Evolutionary conservation across 1,284 basidiomycete genomes (phyloP).

Genomic region (Violaceomyces palustris): DNA sequence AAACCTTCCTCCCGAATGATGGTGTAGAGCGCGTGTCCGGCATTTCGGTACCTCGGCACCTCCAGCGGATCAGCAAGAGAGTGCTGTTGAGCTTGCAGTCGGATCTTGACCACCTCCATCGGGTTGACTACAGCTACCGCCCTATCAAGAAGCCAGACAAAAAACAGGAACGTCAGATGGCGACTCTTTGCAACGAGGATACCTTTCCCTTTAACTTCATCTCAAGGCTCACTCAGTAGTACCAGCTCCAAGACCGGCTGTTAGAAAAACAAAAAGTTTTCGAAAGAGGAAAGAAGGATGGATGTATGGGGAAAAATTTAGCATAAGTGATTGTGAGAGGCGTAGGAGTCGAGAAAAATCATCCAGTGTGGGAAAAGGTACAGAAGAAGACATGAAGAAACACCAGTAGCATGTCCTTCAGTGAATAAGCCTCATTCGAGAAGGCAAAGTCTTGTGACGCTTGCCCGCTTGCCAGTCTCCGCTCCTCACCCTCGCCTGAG

Average conservation of each 20-base stretch:
- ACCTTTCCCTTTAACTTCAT: too few relatives aligned
- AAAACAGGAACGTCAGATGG: conserved; percentile 1
- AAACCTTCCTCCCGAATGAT: conserved; percentile 91
- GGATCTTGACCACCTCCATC: conserved; percentile 99
- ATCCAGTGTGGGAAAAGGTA: too few relatives aligned
- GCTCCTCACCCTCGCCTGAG: too few relatives aligned
- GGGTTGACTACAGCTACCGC: conserved; percentile 92
- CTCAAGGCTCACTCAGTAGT: conserved; percentile 66
- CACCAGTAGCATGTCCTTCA: too few relatives aligned
- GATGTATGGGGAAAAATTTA: neutral
- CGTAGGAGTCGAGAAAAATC: too few relatives aligned
- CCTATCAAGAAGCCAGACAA: too few relatives aligned
- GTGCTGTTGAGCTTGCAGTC: conserved; percentile 95
- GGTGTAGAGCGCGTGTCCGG: conserved; percentile 90
- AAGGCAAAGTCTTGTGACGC: too few relatives aligned
- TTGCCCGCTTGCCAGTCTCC: too few relatives aligned
- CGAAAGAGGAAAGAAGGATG: neutral
- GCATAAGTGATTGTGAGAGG: too few relatives aligned
- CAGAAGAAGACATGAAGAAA: too few relatives aligned
- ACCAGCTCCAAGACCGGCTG: conserved; percentile 88
- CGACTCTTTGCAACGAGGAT: too few relatives aligned
- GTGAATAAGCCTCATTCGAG: too few relatives aligned
- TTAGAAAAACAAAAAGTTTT: neutral
- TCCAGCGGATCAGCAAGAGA: conserved; percentile 94
- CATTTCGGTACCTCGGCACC: conserved; percentile 88